phyloP scores from a whole-genome alignment of 441 rosid species.

The Dalechampia spathulata region DNA sequence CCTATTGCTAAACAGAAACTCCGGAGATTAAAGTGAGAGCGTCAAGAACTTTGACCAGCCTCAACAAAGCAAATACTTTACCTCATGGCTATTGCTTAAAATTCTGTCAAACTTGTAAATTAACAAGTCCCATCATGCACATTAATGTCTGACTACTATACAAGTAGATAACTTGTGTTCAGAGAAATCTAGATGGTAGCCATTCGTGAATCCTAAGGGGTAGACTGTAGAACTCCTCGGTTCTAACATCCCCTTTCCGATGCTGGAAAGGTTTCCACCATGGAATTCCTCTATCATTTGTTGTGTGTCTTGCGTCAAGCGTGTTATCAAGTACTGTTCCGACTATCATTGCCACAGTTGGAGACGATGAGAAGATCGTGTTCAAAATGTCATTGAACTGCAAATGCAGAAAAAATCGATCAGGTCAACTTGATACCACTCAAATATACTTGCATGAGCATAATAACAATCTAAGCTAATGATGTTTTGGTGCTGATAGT shows the following conservation, averaged over 20 bases:
- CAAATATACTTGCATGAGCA: background rate
- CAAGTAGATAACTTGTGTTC: slow-evolving; percentile 12
- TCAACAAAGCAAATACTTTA: background rate
- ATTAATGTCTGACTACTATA: slow-evolving; percentile 18
- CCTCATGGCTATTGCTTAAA: background rate
- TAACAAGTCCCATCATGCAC: slow-evolving; percentile 11
- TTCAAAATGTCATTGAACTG: slow-evolving; percentile 90
- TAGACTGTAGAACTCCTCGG: slow-evolving; percentile 60
- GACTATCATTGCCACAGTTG: slow-evolving; percentile 58
- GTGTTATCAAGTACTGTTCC: slow-evolving; percentile 81
- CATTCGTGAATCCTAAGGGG: slow-evolving; percentile 51
- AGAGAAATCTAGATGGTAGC: slow-evolving; percentile 62
- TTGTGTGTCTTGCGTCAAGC: slow-evolving; percentile 35
- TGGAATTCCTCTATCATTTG: slow-evolving; percentile 53
- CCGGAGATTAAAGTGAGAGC: background rate
- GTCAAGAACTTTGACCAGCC: background rate
- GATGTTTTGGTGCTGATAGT: background rate
- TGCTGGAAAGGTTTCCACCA: slow-evolving; percentile 94
- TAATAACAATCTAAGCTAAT: background rate
- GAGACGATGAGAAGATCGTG: slow-evolving; percentile 80
- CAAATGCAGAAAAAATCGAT: slow-evolving; percentile 13
- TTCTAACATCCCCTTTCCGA: slow-evolving; percentile 56
- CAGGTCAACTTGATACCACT: background rate
- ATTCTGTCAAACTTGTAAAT: background rate
- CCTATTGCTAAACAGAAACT: too few species aligned